Percentiles rank a stretch among this genome's conserved stretches.
Conservation (phyloP, 768 basidiomycete species). For the Leccinellum rugosiceps region DNA sequence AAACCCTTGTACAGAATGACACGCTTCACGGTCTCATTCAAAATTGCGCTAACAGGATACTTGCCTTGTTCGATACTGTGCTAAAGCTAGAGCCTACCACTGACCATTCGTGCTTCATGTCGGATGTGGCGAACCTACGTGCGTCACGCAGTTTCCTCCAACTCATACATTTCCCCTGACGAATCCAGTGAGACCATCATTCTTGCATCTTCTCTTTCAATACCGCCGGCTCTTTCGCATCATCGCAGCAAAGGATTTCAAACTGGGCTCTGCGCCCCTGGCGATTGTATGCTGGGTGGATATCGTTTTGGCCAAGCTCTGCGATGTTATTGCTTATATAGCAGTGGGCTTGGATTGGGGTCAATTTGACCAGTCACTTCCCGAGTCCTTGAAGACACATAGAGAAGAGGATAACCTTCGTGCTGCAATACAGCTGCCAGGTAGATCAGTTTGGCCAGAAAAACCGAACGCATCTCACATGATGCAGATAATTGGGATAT, state of each 20-base stretch:
- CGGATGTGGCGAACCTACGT: conserved; percentile 20
- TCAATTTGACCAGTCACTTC: conserved; percentile 12
- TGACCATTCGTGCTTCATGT: conserved; percentile 7
- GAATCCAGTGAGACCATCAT: conserved; percentile 29
- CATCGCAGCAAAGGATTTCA: conserved; percentile 37
- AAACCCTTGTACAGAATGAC: conserved; percentile 27
- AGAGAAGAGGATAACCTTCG: conserved; percentile 49
- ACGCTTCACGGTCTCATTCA: conserved; percentile 34
- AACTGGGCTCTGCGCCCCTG: conserved; percentile 19
- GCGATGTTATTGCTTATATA: conserved; percentile 34
- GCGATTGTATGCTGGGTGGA: conserved; percentile 66
- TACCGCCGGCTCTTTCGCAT: conserved; percentile 48
- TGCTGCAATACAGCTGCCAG: conserved; percentile 68
- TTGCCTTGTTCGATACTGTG: conserved; percentile 29
- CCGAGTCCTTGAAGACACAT: conserved; percentile 36
- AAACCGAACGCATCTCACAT: conserved; percentile 9
- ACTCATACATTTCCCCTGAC: not conserved
- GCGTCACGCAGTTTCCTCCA: not conserved
- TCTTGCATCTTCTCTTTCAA: conserved; percentile 44
- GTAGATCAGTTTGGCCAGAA: conserved; percentile 31
- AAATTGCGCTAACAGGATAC: conserved; percentile 32
- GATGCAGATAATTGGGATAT: conserved; percentile 51
- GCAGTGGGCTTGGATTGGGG: conserved; percentile 23
- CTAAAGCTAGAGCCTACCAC: conserved; percentile 3
- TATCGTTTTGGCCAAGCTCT: conserved; percentile 51